phyloP scores from a whole-genome alignment of 441 rosid species.

The Populus hybrid region DNA sequence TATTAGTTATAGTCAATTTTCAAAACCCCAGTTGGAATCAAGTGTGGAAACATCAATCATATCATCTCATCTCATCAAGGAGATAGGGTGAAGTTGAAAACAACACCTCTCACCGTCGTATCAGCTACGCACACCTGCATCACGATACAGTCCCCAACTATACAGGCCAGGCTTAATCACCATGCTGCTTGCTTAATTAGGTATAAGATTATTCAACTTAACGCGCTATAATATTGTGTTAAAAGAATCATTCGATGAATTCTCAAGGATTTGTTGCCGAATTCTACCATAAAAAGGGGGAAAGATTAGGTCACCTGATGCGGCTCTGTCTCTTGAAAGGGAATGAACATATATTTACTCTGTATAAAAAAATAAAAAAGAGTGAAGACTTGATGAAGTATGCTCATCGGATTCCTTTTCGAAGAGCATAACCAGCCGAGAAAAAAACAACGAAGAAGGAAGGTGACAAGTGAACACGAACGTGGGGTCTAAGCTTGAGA shows the following conservation, averaged over 20 bases:
- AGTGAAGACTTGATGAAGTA: background rate
- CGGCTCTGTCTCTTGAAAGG: too few species aligned
- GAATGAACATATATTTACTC: background rate
- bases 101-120: background rate
- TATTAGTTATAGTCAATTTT: background rate
- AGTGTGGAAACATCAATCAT: background rate
- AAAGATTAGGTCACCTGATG: too few species aligned
- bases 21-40: background rate
- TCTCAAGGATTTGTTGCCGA: too few species aligned
- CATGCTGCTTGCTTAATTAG: background rate
- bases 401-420: background rate
- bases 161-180: background rate
- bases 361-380: background rate
- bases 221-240: too few species aligned
- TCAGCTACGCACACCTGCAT: too few species aligned
- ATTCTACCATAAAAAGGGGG: background rate
- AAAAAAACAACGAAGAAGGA: background rate
- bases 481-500: background rate
- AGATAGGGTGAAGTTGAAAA: background rate
- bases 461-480: background rate
- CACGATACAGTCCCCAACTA: background rate
- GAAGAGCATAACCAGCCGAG: slow-evolving; percentile 7
- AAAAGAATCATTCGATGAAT: too few species aligned
- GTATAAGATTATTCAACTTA: background rate
- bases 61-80: background rate